Base-by-base conservation (phyloP, 2,329 filamentous ascomycete genomes). In the Escovopsis sp. region DNA sequence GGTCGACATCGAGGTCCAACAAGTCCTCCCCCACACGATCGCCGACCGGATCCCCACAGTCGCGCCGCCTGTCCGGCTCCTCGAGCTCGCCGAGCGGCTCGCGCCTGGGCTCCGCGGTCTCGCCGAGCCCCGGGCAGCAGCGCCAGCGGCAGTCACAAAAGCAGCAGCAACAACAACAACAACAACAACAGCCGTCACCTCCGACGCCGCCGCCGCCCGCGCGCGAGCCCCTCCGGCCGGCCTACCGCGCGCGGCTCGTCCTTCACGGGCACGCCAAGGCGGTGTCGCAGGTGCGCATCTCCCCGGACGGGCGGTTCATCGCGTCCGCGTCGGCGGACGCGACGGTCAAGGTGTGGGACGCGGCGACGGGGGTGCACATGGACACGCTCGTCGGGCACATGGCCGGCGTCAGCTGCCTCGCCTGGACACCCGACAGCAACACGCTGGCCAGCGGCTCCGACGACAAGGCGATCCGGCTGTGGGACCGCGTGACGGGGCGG, bases 401-500 rank as follows among this genome's bases (percentile, higher is more conserved):
- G 57, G 88, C 89, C 1, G 91, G 91, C 47, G 78, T 98, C 15
- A 94, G 85, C 30, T 89, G 87, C 34, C 73, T 98, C 39, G 81
- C 88, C n/a, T 98, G 91, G 91, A 82, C 82, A 46, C 88, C 89
- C 0, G 87, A 96, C 59, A 86, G 82, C 47, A 80, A 80, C 51
- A 85, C 84, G 3, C 72, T 98, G 38, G 91, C 89, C 4, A 89
- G 85, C 9, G 91, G 89, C 23, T 89, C 85, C 5, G 91, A 98
- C 62, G 91, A 98, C 70, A 98, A 98, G 65, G 79, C 83, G 1
- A 96, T 98, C 48, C 77, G 91, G 3, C 68, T 98, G 1, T 98
- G 91, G 91, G 85, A 95, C 55, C 66, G 77, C 7, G 69, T 77
- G 15, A 80, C 76, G 19, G 73, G 73, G 0, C 64, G 70, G 7